phyloP scores from a whole-genome alignment of 2,329 filamentous ascomycete species.

The Neurospora sp. region DNA sequence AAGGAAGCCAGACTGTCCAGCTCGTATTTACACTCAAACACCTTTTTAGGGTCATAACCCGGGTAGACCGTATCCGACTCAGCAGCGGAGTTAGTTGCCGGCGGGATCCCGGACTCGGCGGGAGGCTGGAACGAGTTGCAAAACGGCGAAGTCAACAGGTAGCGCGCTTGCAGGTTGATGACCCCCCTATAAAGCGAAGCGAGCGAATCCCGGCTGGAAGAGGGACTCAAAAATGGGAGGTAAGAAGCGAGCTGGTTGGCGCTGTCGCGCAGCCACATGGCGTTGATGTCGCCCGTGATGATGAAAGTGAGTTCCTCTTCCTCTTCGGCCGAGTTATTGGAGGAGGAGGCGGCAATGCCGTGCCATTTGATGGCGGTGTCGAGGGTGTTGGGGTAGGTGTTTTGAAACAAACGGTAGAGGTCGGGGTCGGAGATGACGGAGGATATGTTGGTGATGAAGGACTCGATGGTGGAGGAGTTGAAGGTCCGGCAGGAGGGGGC shows the following conservation, averaged over 20 bases:
- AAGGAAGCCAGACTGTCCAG: conserved; percentile 86
- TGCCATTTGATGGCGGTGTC: conserved; percentile 65
- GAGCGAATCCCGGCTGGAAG: conserved; percentile 40
- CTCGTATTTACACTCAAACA: conserved; percentile 96
- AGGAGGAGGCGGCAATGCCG: conserved; percentile 36
- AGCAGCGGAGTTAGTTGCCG: conserved; percentile 45
- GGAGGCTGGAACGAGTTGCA: conserved; percentile 96
- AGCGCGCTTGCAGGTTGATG: conserved; percentile 68
- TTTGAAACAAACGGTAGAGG: conserved; percentile 60
- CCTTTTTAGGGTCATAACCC: conserved; percentile 54
- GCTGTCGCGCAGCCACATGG: conserved; percentile 29
- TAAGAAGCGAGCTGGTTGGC: conserved; percentile 68
- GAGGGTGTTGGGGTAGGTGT: conserved; percentile 65
- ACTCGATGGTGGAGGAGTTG: conserved; percentile 65
- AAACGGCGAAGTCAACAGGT: conserved; percentile 62
- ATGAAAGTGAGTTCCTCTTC: conserved; percentile 42
- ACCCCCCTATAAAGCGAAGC: conserved; percentile 63
- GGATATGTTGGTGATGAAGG: conserved; percentile 62
- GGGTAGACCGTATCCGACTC: conserved; percentile 55
- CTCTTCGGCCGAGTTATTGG: conserved; percentile 45
- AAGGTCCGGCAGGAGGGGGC: conserved; percentile 70
- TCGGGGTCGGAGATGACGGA: conserved; percentile 66
- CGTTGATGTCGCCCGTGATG: conserved; percentile 46
- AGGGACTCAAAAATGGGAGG: conserved; percentile 43
- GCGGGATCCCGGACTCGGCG: conserved; percentile 56